A percentile compares a stretch with the other conserved stretches of the same genome.
Evolutionary conservation across 441 rosid species (phyloP).

Genomic region (Erodium moschatum): DNA sequence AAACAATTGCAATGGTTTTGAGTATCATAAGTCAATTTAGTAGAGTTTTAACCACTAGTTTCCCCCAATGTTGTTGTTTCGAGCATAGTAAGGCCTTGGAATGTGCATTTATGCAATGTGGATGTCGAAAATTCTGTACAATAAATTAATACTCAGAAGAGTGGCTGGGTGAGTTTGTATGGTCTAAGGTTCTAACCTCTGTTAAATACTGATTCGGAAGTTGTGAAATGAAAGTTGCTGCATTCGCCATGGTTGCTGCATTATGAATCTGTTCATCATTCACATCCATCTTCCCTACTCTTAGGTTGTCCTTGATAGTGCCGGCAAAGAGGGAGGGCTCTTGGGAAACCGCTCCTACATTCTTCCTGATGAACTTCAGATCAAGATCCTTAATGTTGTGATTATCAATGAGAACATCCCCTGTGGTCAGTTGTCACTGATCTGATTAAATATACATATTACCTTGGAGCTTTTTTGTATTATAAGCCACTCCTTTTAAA

Average conservation of each 20-base stretch:
- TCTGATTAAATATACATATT: not conserved
- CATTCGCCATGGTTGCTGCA: conserved; percentile 55
- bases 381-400: conserved; percentile 50
- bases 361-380: conserved; percentile 41
- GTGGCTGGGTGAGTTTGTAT: not conserved
- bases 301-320: conserved; percentile 48
- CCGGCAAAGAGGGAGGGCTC: conserved; percentile 61
- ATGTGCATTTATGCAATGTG: not conserved
- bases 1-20: not conserved
- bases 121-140: not conserved
- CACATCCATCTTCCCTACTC: conserved; percentile 50
- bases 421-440: conserved; percentile 21
- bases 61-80: not conserved
- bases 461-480: not conserved
- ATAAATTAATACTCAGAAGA: not conserved
- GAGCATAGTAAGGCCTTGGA: not conserved
- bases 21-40: too few relatives aligned
- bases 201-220: conserved; percentile 51
- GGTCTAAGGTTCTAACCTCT: conserved; percentile 30
- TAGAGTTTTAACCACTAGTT: not conserved
- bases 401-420: conserved; percentile 40
- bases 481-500: not conserved
- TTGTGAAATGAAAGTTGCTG: conserved; percentile 42
- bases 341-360: conserved; percentile 52
- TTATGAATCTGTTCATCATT: conserved; percentile 36